Evolutionary conservation across 164 flowering plant species (phyloP).

Genomic region (Nymphaea colorata): DNA sequence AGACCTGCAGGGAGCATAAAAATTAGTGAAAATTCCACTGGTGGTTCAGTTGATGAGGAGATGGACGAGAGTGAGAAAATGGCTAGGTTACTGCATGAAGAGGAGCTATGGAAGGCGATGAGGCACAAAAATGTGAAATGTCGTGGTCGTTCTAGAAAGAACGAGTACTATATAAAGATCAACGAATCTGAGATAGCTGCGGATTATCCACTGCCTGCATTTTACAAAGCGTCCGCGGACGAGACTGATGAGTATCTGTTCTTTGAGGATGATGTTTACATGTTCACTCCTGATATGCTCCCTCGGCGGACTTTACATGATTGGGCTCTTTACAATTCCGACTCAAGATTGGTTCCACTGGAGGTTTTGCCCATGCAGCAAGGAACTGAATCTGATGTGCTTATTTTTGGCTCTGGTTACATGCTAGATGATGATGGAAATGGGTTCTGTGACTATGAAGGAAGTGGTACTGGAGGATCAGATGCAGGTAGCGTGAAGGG

Average conservation of each 20-base stretch:
- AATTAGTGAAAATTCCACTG: slow-evolving; percentile 10
- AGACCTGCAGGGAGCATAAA: slow-evolving; percentile 12
- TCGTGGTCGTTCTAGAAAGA: not conserved
- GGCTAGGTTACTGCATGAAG: slow-evolving; percentile 68
- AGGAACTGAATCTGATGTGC: slow-evolving; percentile 73
- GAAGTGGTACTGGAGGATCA: slow-evolving; percentile 29
- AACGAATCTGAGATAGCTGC: slow-evolving; percentile 92
- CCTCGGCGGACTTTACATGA: slow-evolving; percentile 80
- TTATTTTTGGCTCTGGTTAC: slow-evolving; percentile 78
- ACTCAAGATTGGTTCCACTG: slow-evolving; percentile 67
- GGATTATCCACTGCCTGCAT: slow-evolving; percentile 90
- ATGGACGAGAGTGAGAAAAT: slow-evolving; percentile 63
- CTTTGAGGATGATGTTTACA: slow-evolving; percentile 42
- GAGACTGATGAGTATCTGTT: slow-evolving; percentile 76
- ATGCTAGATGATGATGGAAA: slow-evolving; percentile 77
- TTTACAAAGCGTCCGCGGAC: slow-evolving; percentile 40
- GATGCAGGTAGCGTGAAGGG: slow-evolving; percentile 36
- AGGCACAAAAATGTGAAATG: slow-evolving; percentile 33
- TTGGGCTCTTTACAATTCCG: slow-evolving; percentile 91
- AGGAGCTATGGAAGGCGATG: slow-evolving; percentile 60
- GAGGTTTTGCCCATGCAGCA: slow-evolving; percentile 93
- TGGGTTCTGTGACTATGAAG: slow-evolving; percentile 60
- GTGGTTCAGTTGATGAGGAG: slow-evolving; percentile 11
- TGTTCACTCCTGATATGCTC: slow-evolving; percentile 36
- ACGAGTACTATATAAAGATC: slow-evolving; percentile 55